These are phyloP conservation scores for Pichia norvegensis DNA, from an alignment of 1,139 yeast genomes.

Conservation along the genomic window DNA sequence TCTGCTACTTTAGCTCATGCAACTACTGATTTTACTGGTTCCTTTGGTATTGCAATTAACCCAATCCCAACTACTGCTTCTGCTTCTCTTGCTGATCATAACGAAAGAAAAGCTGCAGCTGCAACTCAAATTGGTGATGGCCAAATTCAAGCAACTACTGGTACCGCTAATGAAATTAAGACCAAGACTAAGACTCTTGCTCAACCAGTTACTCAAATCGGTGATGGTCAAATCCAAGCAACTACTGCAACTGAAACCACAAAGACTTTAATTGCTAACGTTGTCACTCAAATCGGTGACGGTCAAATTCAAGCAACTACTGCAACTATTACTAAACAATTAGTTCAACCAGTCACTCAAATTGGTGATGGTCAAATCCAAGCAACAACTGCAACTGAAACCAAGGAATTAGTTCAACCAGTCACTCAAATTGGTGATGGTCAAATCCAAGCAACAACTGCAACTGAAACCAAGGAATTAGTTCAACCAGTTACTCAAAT, in stretches of 20 bases:
- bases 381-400: constrained; percentile 29
- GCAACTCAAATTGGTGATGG: constrained; percentile 30
- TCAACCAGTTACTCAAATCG: constrained; percentile 32
- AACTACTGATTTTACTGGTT: constrained; percentile 48
- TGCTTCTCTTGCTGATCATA: constrained; percentile 23
- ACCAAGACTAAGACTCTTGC: constrained; percentile 26
- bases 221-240: constrained; percentile 41
- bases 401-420: constrained; percentile 18
- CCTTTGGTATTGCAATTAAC: constrained; percentile 65
- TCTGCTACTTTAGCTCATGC: constrained; percentile 50
- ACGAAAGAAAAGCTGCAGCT: constrained; percentile 25
- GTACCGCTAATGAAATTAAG: constrained; percentile 30
- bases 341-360: constrained; percentile 30
- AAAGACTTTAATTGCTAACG: constrained; percentile 3
- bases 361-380: constrained; percentile 43
- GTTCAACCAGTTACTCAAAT: constrained; percentile 32
- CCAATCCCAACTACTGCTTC: constrained; percentile 38
- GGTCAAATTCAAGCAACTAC: constrained; percentile 39
- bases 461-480: constrained; percentile 20
- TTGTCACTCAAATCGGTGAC: constrained; percentile 31
- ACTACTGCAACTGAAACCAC: constrained; percentile 19
- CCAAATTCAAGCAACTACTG: constrained; percentile 32
- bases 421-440: constrained; percentile 41
- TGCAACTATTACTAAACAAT: constrained; percentile 23
- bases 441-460: constrained; percentile 36